These are phyloP conservation scores for Eremothecium sinecaudum DNA, from an alignment of 1,139 yeast genomes.

Conservation along the genomic window DNA sequence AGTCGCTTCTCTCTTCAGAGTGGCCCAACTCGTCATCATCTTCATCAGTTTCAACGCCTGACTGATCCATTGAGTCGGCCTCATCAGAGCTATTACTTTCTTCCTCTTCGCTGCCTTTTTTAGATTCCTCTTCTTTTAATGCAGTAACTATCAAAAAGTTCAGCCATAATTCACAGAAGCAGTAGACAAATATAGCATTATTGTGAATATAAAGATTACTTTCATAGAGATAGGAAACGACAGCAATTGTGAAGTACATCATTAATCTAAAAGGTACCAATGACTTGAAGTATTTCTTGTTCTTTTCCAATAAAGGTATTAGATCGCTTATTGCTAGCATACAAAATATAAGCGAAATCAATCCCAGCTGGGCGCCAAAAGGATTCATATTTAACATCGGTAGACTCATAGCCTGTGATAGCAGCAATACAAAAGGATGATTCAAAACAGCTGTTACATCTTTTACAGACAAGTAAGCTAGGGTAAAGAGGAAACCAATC, in stretches of 20 bases:
- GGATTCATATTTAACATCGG: slow-evolving; percentile 35
- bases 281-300: slow-evolving; percentile 49
- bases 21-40: neutral
- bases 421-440: slow-evolving; percentile 43
- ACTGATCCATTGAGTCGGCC: neutral
- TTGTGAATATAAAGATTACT: slow-evolving; percentile 44
- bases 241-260: slow-evolving; percentile 45
- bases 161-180: slow-evolving; percentile 65
- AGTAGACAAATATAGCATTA: slow-evolving; percentile 50
- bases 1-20: neutral
- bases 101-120: slow-evolving; percentile 11
- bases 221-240: slow-evolving; percentile 29
- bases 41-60: slow-evolving; percentile 1
- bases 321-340: slow-evolving; percentile 44
- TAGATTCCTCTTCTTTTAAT: slow-evolving; percentile 38
- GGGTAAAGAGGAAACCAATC: slow-evolving; percentile 37
- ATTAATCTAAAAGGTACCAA: slow-evolving; percentile 60
- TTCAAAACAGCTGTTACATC: slow-evolving; percentile 37
- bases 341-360: slow-evolving; percentile 39
- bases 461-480: slow-evolving; percentile 38
- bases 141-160: slow-evolving; percentile 55
- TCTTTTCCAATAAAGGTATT: slow-evolving; percentile 49
- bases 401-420: slow-evolving; percentile 33
- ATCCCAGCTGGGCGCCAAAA: slow-evolving; percentile 44
- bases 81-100: slow-evolving; percentile 2